These are phyloP conservation scores for Fremontodendron californicum DNA, from an alignment of 345 rosid species.

Conservation along the genomic window DNA sequence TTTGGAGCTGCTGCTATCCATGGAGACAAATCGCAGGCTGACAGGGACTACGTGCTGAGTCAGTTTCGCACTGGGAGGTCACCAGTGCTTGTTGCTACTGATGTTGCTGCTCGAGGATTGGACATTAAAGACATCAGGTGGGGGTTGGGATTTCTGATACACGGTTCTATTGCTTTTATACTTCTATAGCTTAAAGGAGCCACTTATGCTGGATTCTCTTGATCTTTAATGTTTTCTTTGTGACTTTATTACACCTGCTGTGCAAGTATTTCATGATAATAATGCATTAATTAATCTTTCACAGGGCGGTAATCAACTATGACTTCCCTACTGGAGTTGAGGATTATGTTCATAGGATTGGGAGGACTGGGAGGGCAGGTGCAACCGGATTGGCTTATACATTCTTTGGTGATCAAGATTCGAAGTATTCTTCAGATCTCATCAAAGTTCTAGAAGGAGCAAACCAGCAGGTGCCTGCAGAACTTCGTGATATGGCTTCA, in stretches of 20 bases:
- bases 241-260: not conserved
- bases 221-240: not conserved
- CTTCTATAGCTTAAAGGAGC: not conserved
- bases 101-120: constrained; percentile 83
- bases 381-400: constrained; percentile 85
- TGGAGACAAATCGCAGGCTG: constrained; percentile 78
- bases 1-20: constrained; percentile 83
- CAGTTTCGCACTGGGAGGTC: constrained; percentile 70
- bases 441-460: too few species aligned
- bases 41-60: constrained; percentile 59
- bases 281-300: not conserved
- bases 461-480: too few species aligned
- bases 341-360: constrained; percentile 96
- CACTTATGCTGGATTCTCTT: not conserved
- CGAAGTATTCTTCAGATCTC: constrained; percentile 81
- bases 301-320: constrained; percentile 88
- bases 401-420: constrained; percentile 85
- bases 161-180: not conserved
- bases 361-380: constrained; percentile 98
- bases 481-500: too few species aligned
- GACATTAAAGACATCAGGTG: constrained; percentile 93
- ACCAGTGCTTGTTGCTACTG: constrained; percentile 80
- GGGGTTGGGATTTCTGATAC: not conserved
- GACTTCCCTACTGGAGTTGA: constrained; percentile 97
- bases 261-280: not conserved